Conservation (phyloP, 345 rosid genomes). For the Adansonia digitata region DNA sequence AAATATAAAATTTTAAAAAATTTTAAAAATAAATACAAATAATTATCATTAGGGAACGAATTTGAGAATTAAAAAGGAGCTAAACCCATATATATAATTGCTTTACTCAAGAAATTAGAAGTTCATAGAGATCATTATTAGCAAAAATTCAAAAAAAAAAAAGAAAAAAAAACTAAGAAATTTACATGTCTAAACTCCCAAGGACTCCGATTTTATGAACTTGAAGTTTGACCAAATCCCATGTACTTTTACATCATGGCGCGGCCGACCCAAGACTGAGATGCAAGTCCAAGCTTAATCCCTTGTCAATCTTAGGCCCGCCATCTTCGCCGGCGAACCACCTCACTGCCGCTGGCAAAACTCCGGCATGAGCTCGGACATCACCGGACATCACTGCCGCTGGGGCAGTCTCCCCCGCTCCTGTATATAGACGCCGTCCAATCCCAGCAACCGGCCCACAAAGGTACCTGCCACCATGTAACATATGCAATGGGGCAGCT, state of each 20-base stretch:
- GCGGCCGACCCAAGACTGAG: conserved; percentile 69
- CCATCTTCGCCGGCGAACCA: conserved; percentile 35
- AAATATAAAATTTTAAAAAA: too few relatives aligned
- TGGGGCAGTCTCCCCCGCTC: conserved; percentile 21
- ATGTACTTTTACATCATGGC: conserved; percentile 23
- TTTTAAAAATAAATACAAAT: neutral
- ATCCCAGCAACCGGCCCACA: conserved; percentile 12
- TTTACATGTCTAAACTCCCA: neutral
- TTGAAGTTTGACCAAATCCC: too few relatives aligned
- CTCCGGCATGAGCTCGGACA: conserved; percentile 17
- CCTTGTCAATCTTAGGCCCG: conserved; percentile 40
- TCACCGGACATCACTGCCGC: conserved; percentile 16
- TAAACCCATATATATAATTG: neutral
- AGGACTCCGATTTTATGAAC: neutral
- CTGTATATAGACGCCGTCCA: conserved; percentile 18
- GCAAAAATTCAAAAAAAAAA: neutral
- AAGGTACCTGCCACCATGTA: conserved; percentile 29
- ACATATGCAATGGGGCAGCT: conserved; percentile 28
- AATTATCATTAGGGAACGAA: neutral
- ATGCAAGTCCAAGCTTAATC: conserved; percentile 67
- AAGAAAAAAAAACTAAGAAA: too few relatives aligned
- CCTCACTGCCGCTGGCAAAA: conserved; percentile 31
- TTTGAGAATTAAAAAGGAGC: neutral
- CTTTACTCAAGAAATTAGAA: neutral
- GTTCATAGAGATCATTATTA: neutral